phyloP scores from a whole-genome alignment of 1,139 yeast species.

The Komagataea norvegica region DNA sequence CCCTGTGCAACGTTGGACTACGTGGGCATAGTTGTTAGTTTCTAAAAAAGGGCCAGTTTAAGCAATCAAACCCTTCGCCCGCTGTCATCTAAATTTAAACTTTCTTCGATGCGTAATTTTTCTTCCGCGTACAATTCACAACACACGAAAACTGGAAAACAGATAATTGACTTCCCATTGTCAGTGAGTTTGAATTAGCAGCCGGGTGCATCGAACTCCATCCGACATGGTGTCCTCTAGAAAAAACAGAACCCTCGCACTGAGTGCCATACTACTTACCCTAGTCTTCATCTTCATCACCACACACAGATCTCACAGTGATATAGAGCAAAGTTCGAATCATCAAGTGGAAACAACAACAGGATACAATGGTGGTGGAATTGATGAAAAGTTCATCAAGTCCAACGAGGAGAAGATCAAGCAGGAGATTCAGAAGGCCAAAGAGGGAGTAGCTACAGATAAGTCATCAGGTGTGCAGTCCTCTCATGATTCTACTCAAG shows the following conservation, averaged over 20 bases:
- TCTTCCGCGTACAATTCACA: too few relatives aligned
- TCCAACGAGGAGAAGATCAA: constrained; percentile 20
- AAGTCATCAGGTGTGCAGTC: not conserved
- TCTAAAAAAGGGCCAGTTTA: too few relatives aligned
- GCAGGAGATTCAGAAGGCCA: constrained; percentile 13
- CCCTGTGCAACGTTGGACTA: too few relatives aligned
- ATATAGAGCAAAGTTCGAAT: too few relatives aligned
- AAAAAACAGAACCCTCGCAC: constrained; percentile 21
- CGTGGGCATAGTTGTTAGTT: too few relatives aligned
- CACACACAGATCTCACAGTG: too few relatives aligned
- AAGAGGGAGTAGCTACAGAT: constrained; percentile 2
- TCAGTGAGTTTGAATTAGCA: not conserved
- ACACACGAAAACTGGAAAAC: too few relatives aligned
- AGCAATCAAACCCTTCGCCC: too few relatives aligned
- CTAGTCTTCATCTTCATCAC: constrained; percentile 19
- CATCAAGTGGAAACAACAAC: constrained; percentile 17
- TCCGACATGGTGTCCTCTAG: constrained; percentile 19
- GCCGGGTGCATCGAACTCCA: not conserved
- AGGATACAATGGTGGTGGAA: constrained; percentile 12
- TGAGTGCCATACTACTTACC: constrained; percentile 23
- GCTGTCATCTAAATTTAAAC: too few relatives aligned
- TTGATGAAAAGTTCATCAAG: constrained; percentile 23
- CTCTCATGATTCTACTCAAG: too few relatives aligned
- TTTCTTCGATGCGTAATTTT: too few relatives aligned
- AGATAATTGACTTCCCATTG: not conserved